Evolutionary conservation across 108 stramenopile species (phyloP), one percentile per base, ranked within the genome.

Genomic region (Nitzschia inconspicua): DNA sequence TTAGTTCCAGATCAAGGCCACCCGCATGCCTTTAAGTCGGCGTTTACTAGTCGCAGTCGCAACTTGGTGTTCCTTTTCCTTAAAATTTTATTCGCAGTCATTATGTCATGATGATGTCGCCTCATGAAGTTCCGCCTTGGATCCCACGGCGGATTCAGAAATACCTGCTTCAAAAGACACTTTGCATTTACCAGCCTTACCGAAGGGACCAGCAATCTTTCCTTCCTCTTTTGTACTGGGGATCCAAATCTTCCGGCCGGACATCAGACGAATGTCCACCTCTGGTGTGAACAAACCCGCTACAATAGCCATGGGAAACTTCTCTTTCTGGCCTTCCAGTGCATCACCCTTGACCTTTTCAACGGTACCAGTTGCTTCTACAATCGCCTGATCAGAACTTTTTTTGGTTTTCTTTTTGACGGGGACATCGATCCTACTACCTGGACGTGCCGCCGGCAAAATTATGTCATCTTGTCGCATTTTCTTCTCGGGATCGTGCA

Each of bases 161-260:
- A 89, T 73, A 6, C 93, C 93, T n/a, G 75, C 44, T 37, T 72
- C 63, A 53, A 95, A 94, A 3, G 53, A 52, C 13, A 97, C 96
- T 53, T 95, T 97, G 72, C 93, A 95, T 60, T 97, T 97, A 18
- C 96, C 96, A 62, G 92, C 88, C 65, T 97, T 97, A 1, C 94
- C 96, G 63, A 97, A 97, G 0, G 96, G 75, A 13, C 90, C 95
- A 22, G 63, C 44, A 35, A 97, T 63, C 6, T 20, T 27, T 16
- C 95, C 96, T 64, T 68, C 78, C 51, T 90, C 90, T 19, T 77
- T 73, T 11, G 82, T 89, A 30, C 64, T 68, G 1, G 74, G 44
- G 23, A 79, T 68, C 34, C 70, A 47, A 0, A 95, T 82, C 50
- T 56, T 70, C 14, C 58, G 44, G 13, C 93, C 94, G 20, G 77